Evolutionary conservation across 305 asterid genomes (phyloP), one percentile per base, ranked within the genome.

Genomic region (Fraxinus sp.): DNA sequence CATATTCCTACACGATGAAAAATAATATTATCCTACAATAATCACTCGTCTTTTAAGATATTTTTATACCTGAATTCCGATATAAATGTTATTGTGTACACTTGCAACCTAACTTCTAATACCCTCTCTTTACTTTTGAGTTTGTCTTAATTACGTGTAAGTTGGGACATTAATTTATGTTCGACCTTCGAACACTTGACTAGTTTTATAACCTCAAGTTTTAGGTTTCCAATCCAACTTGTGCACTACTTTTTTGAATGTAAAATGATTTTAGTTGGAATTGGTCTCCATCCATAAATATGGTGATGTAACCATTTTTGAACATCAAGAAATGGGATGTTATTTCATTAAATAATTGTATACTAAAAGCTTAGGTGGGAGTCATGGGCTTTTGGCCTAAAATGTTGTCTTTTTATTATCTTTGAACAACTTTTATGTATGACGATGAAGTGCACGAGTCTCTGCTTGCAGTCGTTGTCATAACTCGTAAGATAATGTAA

Each of bases 221-320:
- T 4, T 68, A 28, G 39, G 13, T 18, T 11, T 68, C 10, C 0
- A 70, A 5, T 70, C 8, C 75, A 28, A 70, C 37, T 70, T 30
- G 41, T 70, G 37, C 22, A 28, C 41, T 3, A 70, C 75, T 70
- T 70, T 30, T 22, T 28, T 70, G 39, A 22, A 72, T 41, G 80
- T 43, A 81, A 46, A 82, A 68, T 80, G 78, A 14, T 77, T 86
- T 83, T 10, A 86, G 43, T 79, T 81, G 84, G 93, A 89, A 85
- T 88, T 88, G 92, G 88, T 79, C 89, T 83, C 83, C 36, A 62
- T 36, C 77, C 1, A 74, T 26, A 62, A 4, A 16, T 41, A 72
- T 81, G 37, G 71, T 77, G 85, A 85, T 75, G 79, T 75, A 77
- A 39, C 26, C 81, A 41, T 28, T 41, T 80, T 55, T 80, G 41